Conservation (phyloP, 306 rosid genomes). For the Dicorynia guianensis region DNA sequence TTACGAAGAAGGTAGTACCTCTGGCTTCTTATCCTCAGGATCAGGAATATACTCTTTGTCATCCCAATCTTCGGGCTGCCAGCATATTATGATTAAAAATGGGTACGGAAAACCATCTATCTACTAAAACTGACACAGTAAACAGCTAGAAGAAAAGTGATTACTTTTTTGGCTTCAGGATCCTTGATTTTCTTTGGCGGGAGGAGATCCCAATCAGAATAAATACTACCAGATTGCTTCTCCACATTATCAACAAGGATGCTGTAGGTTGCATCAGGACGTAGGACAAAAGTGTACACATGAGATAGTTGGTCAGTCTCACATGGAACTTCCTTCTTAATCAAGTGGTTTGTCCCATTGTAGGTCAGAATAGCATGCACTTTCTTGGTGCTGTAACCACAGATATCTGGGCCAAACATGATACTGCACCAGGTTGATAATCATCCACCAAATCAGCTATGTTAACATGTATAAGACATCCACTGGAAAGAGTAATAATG, state of each 20-base stretch:
- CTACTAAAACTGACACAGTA: conserved; percentile 8
- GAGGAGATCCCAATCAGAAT: conserved; percentile 93
- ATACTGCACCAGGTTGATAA: conserved; percentile 62
- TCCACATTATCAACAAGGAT: conserved; percentile 92
- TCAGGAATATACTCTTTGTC: conserved; percentile 95
- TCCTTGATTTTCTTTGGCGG: conserved; percentile 95
- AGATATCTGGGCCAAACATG: conserved; percentile 99
- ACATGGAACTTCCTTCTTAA: conserved; percentile 99
- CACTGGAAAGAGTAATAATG: background rate
- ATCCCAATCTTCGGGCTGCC: conserved; percentile 99
- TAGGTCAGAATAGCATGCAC: conserved; percentile 91
- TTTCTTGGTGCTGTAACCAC: conserved; percentile 99
- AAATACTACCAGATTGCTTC: conserved; percentile 95
- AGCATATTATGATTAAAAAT: conserved; percentile 24
- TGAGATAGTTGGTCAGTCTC: conserved; percentile 98
- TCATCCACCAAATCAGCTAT: conserved; percentile 33
- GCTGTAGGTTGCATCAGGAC: conserved; percentile 94
- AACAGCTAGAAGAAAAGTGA: background rate
- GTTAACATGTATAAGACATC: background rate
- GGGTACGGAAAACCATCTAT: conserved; percentile 26
- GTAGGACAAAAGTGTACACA: conserved; percentile 89
- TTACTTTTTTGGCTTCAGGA: conserved; percentile 90
- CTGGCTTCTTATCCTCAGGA: conserved; percentile 97
- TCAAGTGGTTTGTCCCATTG: conserved; percentile 83
- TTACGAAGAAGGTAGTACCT: conserved; percentile 54